Conservation (phyloP, 345 rosid genomes). For the Bruguiera sexangula region DNA sequence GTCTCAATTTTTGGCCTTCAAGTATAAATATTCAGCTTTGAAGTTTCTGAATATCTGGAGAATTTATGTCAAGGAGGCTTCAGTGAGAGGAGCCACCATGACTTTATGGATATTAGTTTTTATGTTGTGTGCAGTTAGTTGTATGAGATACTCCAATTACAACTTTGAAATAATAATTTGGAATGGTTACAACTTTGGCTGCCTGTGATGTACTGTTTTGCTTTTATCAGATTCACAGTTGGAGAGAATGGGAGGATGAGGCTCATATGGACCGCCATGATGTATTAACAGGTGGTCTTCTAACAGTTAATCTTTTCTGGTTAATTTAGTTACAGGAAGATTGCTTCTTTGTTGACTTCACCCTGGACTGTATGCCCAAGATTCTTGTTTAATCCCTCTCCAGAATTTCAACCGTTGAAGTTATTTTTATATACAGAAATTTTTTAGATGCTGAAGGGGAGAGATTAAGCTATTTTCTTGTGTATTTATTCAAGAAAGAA, state of each 20-base stretch:
- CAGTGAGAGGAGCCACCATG: neutral
- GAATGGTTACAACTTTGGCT: neutral
- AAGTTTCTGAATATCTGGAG: no score
- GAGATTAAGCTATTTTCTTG: neutral
- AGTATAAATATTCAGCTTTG: no score
- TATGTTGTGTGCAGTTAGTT: neutral
- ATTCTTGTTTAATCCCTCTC: neutral
- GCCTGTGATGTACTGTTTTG: slow-evolving; percentile 14
- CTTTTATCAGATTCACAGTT: slow-evolving; percentile 70
- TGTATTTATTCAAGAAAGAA: neutral
- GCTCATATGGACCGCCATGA: slow-evolving; percentile 65
- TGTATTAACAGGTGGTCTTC: slow-evolving; percentile 55
- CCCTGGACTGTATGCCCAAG: slow-evolving; percentile 2
- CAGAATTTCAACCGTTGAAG: neutral
- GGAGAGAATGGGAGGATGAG: slow-evolving; percentile 92
- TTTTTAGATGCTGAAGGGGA: slow-evolving; percentile 1
- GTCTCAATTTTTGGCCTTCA: neutral
- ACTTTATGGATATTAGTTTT: neutral
- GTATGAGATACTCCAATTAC: neutral
- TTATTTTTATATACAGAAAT: neutral
- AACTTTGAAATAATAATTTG: slow-evolving; percentile 3
- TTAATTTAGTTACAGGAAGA: neutral
- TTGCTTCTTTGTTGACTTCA: slow-evolving; percentile 3
- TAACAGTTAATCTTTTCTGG: slow-evolving; percentile 4
- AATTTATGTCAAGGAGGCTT: no score